Percentiles rank a stretch among this genome's conserved stretches.
Evolutionary conservation across 306 rosid species (phyloP).

Genomic region (Quercus alba): DNA sequence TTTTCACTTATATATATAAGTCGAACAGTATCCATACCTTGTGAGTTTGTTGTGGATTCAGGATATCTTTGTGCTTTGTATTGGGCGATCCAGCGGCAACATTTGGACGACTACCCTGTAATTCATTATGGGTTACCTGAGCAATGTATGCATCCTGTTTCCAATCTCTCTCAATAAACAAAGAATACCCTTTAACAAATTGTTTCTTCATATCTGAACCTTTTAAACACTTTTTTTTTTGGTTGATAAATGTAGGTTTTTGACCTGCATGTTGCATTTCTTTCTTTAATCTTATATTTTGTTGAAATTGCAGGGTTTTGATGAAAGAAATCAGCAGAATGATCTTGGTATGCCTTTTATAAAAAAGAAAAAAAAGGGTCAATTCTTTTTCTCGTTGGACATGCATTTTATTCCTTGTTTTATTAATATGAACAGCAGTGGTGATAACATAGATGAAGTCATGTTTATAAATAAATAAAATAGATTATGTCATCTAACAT

Average conservation of each 20-base stretch:
- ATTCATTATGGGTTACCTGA: slow-evolving; percentile 27
- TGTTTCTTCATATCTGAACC: not conserved
- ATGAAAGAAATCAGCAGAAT: slow-evolving; percentile 23
- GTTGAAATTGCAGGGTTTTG: slow-evolving; percentile 22
- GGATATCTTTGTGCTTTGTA: slow-evolving; percentile 9
- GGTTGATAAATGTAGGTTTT: not conserved
- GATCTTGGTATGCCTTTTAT: slow-evolving; percentile 32
- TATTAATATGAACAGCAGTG: not conserved
- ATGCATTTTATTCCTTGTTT: not conserved
- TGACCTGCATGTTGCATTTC: not conserved
- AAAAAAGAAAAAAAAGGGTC: not conserved
- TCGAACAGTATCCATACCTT: not conserved
- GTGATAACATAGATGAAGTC: not conserved
- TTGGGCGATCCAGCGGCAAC: not conserved
- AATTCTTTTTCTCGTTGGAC: too few species aligned
- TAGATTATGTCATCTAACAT: too few species aligned
- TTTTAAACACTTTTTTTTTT: not conserved
- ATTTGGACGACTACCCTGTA: not conserved
- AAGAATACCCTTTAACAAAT: not conserved
- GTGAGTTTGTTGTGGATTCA: slow-evolving; percentile 18
- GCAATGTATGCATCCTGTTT: slow-evolving; percentile 24
- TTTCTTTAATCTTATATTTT: not conserved
- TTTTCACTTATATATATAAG: not conserved
- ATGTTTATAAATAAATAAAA: not conserved
- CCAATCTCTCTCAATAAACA: not conserved